A percentile compares a stretch with the other conserved stretches of the same genome.
Evolutionary conservation across 192 early-diverging fungal species (phyloP).

Genomic region (Borealophlyctis nickersoniae): DNA sequence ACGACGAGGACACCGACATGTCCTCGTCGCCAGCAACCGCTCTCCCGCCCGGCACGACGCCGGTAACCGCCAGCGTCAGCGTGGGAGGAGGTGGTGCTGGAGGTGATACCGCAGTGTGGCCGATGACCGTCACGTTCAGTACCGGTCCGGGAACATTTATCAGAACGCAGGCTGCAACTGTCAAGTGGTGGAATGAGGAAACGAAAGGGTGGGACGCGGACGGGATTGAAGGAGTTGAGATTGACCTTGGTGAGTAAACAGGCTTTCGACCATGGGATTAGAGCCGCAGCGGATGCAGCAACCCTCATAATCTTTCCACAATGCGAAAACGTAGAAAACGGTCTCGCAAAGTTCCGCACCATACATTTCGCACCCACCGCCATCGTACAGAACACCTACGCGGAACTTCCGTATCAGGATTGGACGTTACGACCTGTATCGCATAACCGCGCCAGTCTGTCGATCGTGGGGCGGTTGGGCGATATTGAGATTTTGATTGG

Average conservation of each 20-base stretch:
- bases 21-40: too few relatives aligned
- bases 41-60: too few relatives aligned
- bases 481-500: constrained; percentile 43
- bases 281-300: too few relatives aligned
- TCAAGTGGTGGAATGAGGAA: constrained; percentile 45
- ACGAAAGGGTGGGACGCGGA: constrained; percentile 44
- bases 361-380: constrained; percentile 51
- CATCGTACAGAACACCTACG: constrained; percentile 43
- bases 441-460: constrained; percentile 27
- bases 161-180: constrained; percentile 35
- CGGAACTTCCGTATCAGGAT: constrained; percentile 43
- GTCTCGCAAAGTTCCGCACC: constrained; percentile 44
- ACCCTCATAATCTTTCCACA: too few relatives aligned
- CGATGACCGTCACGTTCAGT: constrained; percentile 37
- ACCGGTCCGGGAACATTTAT: constrained; percentile 32
- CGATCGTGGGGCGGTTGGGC: constrained; percentile 36
- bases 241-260: constrained; percentile 47
- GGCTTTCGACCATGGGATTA: too few relatives aligned
- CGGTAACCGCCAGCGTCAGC: constrained; percentile 17
- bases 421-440: constrained; percentile 37
- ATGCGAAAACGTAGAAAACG: constrained; percentile 35
- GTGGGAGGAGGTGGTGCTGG: not conserved
- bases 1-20: constrained; percentile 34
- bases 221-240: constrained; percentile 47
- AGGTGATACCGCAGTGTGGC: constrained; percentile 40